Evolutionary conservation across 768 basidiomycete species (phyloP).

Genomic region (Wakefieldia striispora): DNA sequence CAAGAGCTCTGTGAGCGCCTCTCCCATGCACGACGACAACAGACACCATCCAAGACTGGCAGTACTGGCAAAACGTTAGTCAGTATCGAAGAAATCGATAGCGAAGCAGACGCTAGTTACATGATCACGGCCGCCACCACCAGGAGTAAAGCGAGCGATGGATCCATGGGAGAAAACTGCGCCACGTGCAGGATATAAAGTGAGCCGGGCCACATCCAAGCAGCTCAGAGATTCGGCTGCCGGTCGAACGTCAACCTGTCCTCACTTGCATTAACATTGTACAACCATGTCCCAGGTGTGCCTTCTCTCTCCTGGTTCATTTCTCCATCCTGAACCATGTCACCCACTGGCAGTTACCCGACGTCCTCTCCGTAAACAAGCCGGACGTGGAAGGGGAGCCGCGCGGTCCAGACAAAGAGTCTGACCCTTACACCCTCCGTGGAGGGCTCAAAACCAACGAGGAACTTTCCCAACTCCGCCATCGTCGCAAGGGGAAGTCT

Average conservation of each 20-base stretch:
- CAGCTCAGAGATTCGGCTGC: too few species aligned
- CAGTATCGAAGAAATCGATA: background rate
- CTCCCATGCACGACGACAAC: constrained; percentile 65
- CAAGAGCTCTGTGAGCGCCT: constrained; percentile 48
- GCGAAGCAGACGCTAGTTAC: constrained; percentile 27
- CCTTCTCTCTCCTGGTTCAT: background rate
- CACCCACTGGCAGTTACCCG: constrained; percentile 2
- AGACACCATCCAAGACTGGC: constrained; percentile 62
- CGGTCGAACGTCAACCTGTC: too few species aligned
- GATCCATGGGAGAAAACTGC: background rate
- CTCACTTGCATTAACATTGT: too few species aligned
- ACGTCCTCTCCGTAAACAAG: background rate
- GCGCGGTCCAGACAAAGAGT: constrained; percentile 29
- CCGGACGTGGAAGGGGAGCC: constrained; percentile 42
- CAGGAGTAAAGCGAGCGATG: constrained; percentile 40
- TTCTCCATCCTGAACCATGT: background rate
- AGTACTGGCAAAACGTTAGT: constrained; percentile 32
- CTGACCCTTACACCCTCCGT: constrained; percentile 70
- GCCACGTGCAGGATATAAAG: background rate
- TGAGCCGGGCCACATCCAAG: too few species aligned
- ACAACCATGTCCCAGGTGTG: constrained; percentile 5
- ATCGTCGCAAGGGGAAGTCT: constrained; percentile 55
- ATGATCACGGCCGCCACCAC: constrained; percentile 48
- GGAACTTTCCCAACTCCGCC: constrained; percentile 61
- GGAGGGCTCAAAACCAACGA: constrained; percentile 59